A percentile compares a stretch with the other conserved stretches of the same genome.
Evolutionary conservation across 2,329 filamentous ascomycete genomes (phyloP).

Genomic region (Chrysosporium keratinophilum): DNA sequence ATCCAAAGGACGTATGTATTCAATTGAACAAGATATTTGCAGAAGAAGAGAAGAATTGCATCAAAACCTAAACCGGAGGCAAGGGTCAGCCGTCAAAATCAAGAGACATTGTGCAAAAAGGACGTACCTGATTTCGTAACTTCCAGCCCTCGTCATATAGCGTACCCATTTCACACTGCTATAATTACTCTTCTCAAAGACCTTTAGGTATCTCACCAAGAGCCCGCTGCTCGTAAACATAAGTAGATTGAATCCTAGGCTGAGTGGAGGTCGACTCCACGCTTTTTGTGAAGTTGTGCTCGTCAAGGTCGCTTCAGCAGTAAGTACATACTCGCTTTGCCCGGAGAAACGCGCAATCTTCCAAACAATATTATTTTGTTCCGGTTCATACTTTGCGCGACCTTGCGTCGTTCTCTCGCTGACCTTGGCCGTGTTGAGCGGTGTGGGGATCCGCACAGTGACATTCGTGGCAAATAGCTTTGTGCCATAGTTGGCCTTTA

Average conservation of each 20-base stretch:
- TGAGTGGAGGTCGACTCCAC: slow-evolving; percentile 88
- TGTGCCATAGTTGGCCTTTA: slow-evolving; percentile 90
- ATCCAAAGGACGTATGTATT: too few species aligned
- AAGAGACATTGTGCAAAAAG: not conserved
- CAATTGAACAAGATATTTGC: too few species aligned
- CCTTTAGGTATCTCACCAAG: slow-evolving; percentile 88
- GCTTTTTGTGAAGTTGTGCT: slow-evolving; percentile 98
- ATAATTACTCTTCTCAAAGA: slow-evolving; percentile 99
- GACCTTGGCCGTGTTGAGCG: slow-evolving; percentile 89
- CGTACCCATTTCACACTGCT: slow-evolving; percentile 98
- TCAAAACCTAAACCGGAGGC: not conserved
- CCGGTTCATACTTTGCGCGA: slow-evolving; percentile 96
- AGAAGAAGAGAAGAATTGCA: not conserved
- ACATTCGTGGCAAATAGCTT: slow-evolving; percentile 98
- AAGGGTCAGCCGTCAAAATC: not conserved
- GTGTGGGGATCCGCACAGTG: slow-evolving; percentile 84
- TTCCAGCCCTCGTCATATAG: slow-evolving; percentile 96
- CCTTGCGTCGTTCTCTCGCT: slow-evolving; percentile 88
- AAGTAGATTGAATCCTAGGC: slow-evolving; percentile 79
- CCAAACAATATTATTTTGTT: slow-evolving; percentile 97
- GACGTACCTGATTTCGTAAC: slow-evolving; percentile 81
- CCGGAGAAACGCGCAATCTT: slow-evolving; percentile 98
- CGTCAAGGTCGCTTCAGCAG: slow-evolving; percentile 82
- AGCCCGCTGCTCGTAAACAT: slow-evolving; percentile 97
- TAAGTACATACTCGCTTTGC: slow-evolving; percentile 92